Percentiles rank a stretch among this genome's conserved stretches.
Evolutionary conservation across 805 yeast genomes (phyloP).

Genomic region (Kluyveromyces dobzhanskii): DNA sequence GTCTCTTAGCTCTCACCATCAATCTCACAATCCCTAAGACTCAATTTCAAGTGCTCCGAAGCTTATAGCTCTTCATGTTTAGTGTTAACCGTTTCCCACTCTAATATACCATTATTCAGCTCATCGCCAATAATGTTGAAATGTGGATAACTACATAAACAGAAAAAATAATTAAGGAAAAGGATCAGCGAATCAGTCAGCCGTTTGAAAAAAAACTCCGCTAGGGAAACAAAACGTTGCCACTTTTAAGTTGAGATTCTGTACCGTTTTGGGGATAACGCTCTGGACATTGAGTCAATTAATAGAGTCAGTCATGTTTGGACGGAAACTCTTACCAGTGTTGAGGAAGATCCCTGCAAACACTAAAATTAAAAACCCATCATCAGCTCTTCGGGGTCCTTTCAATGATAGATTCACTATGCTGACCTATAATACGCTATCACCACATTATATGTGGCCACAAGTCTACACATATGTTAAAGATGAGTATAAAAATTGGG

Average conservation of each 20-base stretch:
- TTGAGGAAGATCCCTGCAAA: constrained; percentile 3
- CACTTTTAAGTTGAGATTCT: neutral
- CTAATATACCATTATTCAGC: too few species aligned
- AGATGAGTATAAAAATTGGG: constrained; percentile 40
- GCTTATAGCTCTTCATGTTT: too few species aligned
- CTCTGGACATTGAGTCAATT: neutral
- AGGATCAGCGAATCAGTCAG: neutral
- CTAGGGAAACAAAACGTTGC: neutral
- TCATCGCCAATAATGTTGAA: too few species aligned
- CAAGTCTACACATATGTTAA: constrained; percentile 46
- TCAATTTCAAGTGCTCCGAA: too few species aligned
- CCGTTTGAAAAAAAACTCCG: neutral
- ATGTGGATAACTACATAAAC: too few species aligned
- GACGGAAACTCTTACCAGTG: constrained; percentile 8
- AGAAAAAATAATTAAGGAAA: too few species aligned
- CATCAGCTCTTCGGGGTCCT: neutral
- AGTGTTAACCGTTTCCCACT: too few species aligned
- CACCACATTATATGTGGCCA: constrained; percentile 53
- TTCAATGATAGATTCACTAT: constrained; percentile 24
- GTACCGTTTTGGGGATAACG: neutral
- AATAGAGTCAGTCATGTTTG: constrained; percentile 5
- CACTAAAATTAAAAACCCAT: constrained; percentile 4
- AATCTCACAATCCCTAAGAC: too few species aligned
- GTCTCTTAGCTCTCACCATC: constrained; percentile 4
- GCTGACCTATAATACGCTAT: constrained; percentile 39